Evolutionary conservation across 1,139 yeast genomes (phyloP), one percentile per base, ranked within the genome.

Genomic region (Debaryomyces coudertii): DNA sequence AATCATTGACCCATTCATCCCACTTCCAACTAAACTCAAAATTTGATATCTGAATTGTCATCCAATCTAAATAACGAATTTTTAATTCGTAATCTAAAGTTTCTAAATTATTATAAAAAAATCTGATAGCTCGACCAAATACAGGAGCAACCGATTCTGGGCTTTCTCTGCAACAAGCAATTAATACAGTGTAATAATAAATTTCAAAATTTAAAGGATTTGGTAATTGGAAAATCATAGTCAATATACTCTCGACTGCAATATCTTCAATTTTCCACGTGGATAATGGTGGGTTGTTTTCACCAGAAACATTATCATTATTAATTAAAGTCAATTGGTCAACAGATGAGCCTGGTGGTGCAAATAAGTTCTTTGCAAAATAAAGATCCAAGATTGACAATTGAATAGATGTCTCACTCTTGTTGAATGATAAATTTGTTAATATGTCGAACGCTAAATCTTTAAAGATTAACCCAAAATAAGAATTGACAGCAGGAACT

Each of bases 11-110:
- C 99, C 99, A 95, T 65, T 92, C 99, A 53, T 82, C 85, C 99
- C 99, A 93, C 62, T 90, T 90, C 99, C 99, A 95, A 38, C 93
- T 88, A 66, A 90, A 95, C 50, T 88, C 92, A 66, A 93, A 95
- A 64, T 93, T 93, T 55, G 96, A 87, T 61, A 95, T 80, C 67
- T 95, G 99, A 47, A 89, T 86, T 2, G 96, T 79, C 76, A 95
- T 86, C 99, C 99, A 95, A 64, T 89, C 95, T 59, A 90, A 72
- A 54, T 82, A 87, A 50, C 93, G 75, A 52, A 82, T 76, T 53
- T 84, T 80, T 45, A 88, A 71, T 63, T 90, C 97, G 53, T 82
- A 82, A 62, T 92, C 97, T 47, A 90, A 70, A 2, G 78, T 70
- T 33, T 79, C 83, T 47, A 88, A 66, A 60, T 88, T 78, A 40